Evolutionary conservation across 2,329 filamentous ascomycete species (phyloP).

Genomic region (Chaetomium strumarium): DNA sequence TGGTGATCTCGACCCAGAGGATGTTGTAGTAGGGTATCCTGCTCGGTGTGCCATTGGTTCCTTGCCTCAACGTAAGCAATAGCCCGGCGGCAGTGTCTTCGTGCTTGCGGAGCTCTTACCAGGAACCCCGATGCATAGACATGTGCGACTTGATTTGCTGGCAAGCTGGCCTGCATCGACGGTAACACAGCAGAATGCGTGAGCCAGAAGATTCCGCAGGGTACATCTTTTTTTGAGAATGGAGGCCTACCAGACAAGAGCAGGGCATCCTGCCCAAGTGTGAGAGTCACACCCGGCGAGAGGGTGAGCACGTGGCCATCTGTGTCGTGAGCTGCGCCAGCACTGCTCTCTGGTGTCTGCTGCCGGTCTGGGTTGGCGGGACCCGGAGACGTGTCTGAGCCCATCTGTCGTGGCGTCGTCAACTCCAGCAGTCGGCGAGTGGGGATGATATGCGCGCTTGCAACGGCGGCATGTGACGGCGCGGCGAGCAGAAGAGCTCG

Average conservation of each 20-base stretch:
- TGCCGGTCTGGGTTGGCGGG: neutral
- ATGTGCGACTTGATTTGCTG: constrained; percentile 18
- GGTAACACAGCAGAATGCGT: neutral
- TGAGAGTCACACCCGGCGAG: constrained; percentile 20
- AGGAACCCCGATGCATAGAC: constrained; percentile 13
- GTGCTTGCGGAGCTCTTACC: constrained; percentile 12
- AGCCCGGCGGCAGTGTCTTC: neutral
- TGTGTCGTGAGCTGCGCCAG: neutral
- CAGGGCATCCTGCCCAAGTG: constrained; percentile 18
- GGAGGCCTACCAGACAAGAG: constrained; percentile 19
- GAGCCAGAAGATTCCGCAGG: neutral
- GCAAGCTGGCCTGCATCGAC: constrained; percentile 14
- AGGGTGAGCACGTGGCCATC: constrained; percentile 16
- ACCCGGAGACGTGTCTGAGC: constrained; percentile 3
- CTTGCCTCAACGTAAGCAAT: constrained; percentile 5
- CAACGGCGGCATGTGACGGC: constrained; percentile 4
- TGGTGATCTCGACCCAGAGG: constrained; percentile 57
- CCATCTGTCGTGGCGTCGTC: constrained; percentile 6
- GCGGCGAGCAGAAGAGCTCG: neutral
- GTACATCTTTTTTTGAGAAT: neutral
- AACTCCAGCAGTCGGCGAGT: neutral
- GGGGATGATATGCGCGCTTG: neutral
- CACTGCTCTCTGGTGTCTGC: neutral
- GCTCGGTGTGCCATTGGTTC: constrained; percentile 14
- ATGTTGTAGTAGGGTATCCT: constrained; percentile 74